phyloP scores from a whole-genome alignment of 2,329 filamentous ascomycete genomes.

The Neoscytalidium dimidiatum region DNA sequence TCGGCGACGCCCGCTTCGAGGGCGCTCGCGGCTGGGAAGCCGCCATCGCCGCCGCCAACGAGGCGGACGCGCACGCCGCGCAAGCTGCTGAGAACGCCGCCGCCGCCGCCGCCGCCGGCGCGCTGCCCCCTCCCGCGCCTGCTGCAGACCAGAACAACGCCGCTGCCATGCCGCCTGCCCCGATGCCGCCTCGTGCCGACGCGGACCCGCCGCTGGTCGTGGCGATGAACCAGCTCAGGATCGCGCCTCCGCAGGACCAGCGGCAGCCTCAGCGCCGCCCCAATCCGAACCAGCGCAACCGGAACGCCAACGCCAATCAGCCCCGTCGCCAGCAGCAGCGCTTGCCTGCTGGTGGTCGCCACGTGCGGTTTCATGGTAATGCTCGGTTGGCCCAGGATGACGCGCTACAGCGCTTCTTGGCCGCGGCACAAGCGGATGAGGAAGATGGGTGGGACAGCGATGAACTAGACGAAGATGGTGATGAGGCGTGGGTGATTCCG shows the following conservation, averaged over 20 bases:
- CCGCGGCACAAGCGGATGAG: constrained; percentile 53
- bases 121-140: too few species aligned
- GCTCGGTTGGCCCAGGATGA: not conserved
- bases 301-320: not conserved
- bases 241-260: not conserved
- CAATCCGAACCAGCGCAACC: not conserved
- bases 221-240: constrained; percentile 4
- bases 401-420: constrained; percentile 55
- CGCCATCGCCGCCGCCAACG: constrained; percentile 36
- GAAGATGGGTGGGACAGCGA: constrained; percentile 64
- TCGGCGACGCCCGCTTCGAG: constrained; percentile 54
- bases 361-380: not conserved
- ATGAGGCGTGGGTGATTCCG: constrained; percentile 22
- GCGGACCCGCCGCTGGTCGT: not conserved
- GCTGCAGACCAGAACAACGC: not conserved
- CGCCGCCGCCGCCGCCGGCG: constrained; percentile 24
- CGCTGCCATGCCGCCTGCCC: not conserved
- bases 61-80: constrained; percentile 30
- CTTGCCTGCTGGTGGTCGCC: not conserved
- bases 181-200: not conserved
- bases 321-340: not conserved
- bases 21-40: constrained; percentile 47
- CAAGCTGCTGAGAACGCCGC: constrained; percentile 30
- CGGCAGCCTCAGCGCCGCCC: not conserved
- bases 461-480: constrained; percentile 47